Base-by-base conservation (phyloP, 2,329 filamentous ascomycete species). In the Akanthomyces muscarius region DNA sequence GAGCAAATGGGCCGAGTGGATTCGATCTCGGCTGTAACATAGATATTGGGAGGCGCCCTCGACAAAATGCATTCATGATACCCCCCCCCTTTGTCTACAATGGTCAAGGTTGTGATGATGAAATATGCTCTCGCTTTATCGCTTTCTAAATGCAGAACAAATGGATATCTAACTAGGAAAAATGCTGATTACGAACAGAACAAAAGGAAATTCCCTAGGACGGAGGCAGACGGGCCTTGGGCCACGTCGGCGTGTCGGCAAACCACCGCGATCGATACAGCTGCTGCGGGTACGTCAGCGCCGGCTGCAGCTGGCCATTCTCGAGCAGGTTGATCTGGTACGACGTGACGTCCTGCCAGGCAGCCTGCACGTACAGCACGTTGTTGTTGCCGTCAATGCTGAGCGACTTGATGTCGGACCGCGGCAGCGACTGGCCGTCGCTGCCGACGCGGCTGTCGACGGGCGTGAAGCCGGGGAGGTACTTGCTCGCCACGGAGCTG, bases 1-100 rank as follows among this genome's bases (percentile, higher is more conserved):
- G 54, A 80, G 80, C 64, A 75, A 78, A 65, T 85, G 82, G 82
- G 78, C 76, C 36, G 81, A 84, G 69, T 84, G 81, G 79, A 79
- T 84, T 45, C 74, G 81, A 63, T 76, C 71, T 45, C 71, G 76
- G 18, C 64, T 77, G 55, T 67, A 64, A n/a, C 72, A 65, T 70
- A 51, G 45, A 42, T 44, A n/a, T 25, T 33, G 18, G 23, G 25
- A 47, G 30, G 28, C 41, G 16, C 5, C 47, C 10, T 25, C 36
- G 23, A 44, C 45, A 54, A 16, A 54, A 36, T 52, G 21, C 38
- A 61, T 28, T 55, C 14, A 53, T 58, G 54, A 53, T 53, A 62
- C 42, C 52, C 57, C 25, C 8, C 4, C 16, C 13, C 30, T 11
- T 25, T 18, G n/a, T 54, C n/a, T 38, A 33, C 5, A 11, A 5